Evolutionary conservation across 176 grass and related monocot genomes (phyloP).

Genomic region (Tillandsia leiboldiana): DNA sequence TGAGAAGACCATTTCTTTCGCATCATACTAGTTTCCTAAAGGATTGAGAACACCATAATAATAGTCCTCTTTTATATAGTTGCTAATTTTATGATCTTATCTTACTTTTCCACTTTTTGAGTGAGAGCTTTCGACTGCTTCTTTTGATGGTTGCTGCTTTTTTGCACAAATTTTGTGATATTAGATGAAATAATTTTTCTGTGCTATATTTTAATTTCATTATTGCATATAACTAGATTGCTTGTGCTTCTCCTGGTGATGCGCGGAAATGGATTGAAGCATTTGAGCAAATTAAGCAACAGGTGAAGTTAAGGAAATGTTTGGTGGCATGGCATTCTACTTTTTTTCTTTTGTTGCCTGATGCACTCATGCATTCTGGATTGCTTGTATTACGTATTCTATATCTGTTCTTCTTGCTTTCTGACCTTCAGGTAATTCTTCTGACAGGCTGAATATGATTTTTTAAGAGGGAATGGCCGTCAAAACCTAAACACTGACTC

Average conservation of each 20-base stretch:
- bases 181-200: neutral
- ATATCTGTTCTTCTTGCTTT: slow-evolving; percentile 14
- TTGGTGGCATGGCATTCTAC: neutral
- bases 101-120: too few relatives aligned
- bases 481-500: slow-evolving; percentile 58
- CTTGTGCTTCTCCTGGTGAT: slow-evolving; percentile 53
- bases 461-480: slow-evolving; percentile 34
- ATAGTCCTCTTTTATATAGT: too few relatives aligned
- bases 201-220: neutral
- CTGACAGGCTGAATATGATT: slow-evolving; percentile 64
- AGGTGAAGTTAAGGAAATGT: slow-evolving; percentile 19
- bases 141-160: too few relatives aligned
- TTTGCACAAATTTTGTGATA: too few relatives aligned
- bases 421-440: slow-evolving; percentile 20
- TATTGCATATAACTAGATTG: slow-evolving; percentile 51
- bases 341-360: neutral
- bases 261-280: slow-evolving; percentile 75
- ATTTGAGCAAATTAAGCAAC: slow-evolving; percentile 87
- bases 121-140: too few relatives aligned
- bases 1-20: too few relatives aligned
- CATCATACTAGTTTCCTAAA: too few relatives aligned
- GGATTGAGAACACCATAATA: too few relatives aligned
- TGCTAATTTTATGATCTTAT: too few relatives aligned
- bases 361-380: neutral
- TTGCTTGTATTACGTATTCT: neutral